These are phyloP conservation scores for Neopestalotiopsis sp. DNA, from an alignment of 2,329 filamentous ascomycete genomes.

Conservation along the genomic window DNA sequence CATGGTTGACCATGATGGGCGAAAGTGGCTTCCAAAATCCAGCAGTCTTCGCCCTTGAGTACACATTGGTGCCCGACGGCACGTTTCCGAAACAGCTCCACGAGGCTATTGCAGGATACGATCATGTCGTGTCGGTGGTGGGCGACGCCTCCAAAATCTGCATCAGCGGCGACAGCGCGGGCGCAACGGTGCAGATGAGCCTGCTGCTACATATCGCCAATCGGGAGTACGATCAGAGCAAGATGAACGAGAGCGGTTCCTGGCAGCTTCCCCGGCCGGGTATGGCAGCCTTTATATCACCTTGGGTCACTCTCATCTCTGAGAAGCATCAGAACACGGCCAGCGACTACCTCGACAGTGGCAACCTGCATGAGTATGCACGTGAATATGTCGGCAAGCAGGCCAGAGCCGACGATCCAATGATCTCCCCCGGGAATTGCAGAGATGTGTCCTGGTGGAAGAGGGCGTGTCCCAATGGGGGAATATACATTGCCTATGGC, in stretches of 20 bases:
- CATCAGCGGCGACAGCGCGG: constrained; percentile 80
- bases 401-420: constrained; percentile 52
- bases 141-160: constrained; percentile 66
- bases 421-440: constrained; percentile 75
- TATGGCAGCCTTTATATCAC: constrained; percentile 76
- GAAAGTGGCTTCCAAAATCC: constrained; percentile 73
- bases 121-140: constrained; percentile 66
- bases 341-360: constrained; percentile 76
- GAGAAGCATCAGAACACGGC: constrained; percentile 68
- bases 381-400: constrained; percentile 67
- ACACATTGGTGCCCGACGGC: constrained; percentile 77
- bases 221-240: constrained; percentile 37
- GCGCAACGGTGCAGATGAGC: constrained; percentile 74
- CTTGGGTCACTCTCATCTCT: constrained; percentile 79
- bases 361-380: constrained; percentile 72
- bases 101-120: constrained; percentile 73
- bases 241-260: constrained; percentile 39
- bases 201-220: constrained; percentile 70
- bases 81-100: constrained; percentile 76
- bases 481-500: constrained; percentile 75
- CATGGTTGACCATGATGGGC: constrained; percentile 71
- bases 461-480: constrained; percentile 66
- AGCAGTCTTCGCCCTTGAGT: constrained; percentile 79
- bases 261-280: constrained; percentile 40
- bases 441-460: constrained; percentile 70